Base-by-base conservation (phyloP, 2,329 filamentous ascomycete species). In the Alternaria sp. region DNA sequence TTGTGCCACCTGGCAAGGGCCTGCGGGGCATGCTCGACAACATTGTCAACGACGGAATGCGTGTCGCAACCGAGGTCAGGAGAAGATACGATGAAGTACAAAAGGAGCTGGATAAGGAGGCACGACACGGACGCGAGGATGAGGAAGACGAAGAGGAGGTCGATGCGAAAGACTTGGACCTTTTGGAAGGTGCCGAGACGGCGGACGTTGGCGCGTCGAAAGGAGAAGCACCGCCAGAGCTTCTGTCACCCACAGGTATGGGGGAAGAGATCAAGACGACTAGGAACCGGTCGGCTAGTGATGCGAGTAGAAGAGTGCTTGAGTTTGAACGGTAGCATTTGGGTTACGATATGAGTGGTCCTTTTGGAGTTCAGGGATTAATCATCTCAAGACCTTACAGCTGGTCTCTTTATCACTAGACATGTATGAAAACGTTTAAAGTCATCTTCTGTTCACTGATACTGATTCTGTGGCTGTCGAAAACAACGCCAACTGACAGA, bases 21-120 rank as follows among this genome's bases (percentile, higher is more conserved):
- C 84, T 99, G 1, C 86, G 95, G 40, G 95, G 95, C 21, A 95
- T 99, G 58, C 82, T 99, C 37, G 95, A 99, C 80, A 97, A 96
- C 70, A 98, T 99, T 70, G 95, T 98, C 64, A 96, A 91, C 2
- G 95, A 99, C 74, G 95, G 95, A 40, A 97, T 98, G 88, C 89
- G 94, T 33, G 94, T 98, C 58, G 95, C 95, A 0, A 91, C 90
- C 0, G 95, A 99, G 77, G 94, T 99, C 51, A 85, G 91, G 66
- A 87, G 93, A 70, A 85, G 93, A 42, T 97, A 98, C 90, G 94
- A 99, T 63, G 95, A 99, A 75, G 94, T 94, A 3, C 93, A 97
- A 78, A 89, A 88, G 68, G 94, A 98, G 73, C 80, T 97, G 65
- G 94, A 97, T 78, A 90, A 89, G 77, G 93, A 93, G 60, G 79